Evolutionary conservation across 495 filamentous ascomycete genomes (phyloP), one percentile per base, ranked within the genome.

Genomic region (Oidiodendron maius): DNA sequence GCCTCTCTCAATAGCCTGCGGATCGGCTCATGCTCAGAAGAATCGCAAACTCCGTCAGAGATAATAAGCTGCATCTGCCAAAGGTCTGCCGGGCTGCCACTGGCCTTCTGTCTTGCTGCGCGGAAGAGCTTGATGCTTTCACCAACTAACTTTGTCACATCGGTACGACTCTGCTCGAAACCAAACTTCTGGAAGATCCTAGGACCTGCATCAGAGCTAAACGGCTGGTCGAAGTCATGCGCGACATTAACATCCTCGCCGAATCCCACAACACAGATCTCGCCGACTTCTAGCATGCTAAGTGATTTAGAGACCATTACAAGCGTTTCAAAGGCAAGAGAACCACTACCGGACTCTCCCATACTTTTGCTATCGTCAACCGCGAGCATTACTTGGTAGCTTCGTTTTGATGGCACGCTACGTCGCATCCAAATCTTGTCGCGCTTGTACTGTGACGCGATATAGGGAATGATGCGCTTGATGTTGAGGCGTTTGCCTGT

Each of bases 381-480:
- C 26, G 94, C 91, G 35, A 99, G 83, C 72, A 97, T 80, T 65
- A 99, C 90, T 63, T 99, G 94, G 65, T 97, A 97, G 52, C 84
- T 82, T 17, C 94, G 85, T 64, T 96, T 96, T 41, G 81, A 87
- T 2, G 94, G 94, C 43, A 91, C 83, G 11, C 82, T 83, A 41
- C 94, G 81, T 9, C 94, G 82, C 86, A 97, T 94, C 94, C 94
- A 99, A 67, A 99, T 99, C 71, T 97, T 97, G 76, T 99, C 94
- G 50, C 91, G 86, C 76, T 95, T 96, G 77, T 95, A 99, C 52
- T 83, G 79, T 2, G 87, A 94, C 3, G 94, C 94, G 54, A 99
- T 97, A 70, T 97, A 99, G 0, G 94, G 91, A 55, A 99, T 97
- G 66, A 99, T 99, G 40, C 91, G 87, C 64, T 95, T 96, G 70